Conservation (phyloP, 1,139 yeast genomes). For the Debaryomyces sp. region DNA sequence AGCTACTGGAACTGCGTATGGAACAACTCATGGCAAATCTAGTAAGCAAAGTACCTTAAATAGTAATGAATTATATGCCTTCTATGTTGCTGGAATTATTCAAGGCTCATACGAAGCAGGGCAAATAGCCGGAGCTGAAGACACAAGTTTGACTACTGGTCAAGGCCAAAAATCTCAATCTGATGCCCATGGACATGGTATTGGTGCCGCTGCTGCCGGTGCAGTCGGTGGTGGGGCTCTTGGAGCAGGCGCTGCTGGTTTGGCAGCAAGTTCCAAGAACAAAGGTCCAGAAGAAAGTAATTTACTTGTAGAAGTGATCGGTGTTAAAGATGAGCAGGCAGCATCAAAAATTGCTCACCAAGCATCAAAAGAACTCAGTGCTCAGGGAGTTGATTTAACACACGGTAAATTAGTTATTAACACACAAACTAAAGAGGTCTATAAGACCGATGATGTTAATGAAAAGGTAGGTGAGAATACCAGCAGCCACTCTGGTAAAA, state of each 20-base stretch:
- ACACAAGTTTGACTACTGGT: conserved; percentile 1
- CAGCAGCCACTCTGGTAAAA: not conserved
- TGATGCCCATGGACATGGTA: not conserved
- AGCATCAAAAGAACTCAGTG: conserved; percentile 37
- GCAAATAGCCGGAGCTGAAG: conserved; percentile 2
- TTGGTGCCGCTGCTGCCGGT: conserved; percentile 1
- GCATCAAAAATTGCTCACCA: conserved; percentile 40
- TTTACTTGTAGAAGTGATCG: conserved; percentile 41
- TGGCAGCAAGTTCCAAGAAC: not conserved
- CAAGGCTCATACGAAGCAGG: conserved; percentile 9
- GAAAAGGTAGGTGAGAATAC: not conserved
- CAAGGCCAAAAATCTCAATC: not conserved
- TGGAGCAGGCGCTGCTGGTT: conserved; percentile 3
- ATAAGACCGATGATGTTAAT: conserved; percentile 22
- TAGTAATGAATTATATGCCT: not conserved
- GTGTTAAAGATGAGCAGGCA: conserved; percentile 33
- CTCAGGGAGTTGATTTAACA: conserved; percentile 38
- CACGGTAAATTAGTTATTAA: conserved; percentile 41
- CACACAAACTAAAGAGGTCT: conserved; percentile 36
- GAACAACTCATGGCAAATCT: not conserved
- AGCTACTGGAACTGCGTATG: conserved; percentile 3
- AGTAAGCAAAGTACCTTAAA: not conserved
- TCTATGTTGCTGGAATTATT: conserved; percentile 3
- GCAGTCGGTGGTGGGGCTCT: conserved; percentile 6
- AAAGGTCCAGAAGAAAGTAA: conserved; percentile 13